Evolutionary conservation across 805 yeast genomes (phyloP), one percentile per base, ranked within the genome.

Genomic region (Sugiyamaella smithiae): DNA sequence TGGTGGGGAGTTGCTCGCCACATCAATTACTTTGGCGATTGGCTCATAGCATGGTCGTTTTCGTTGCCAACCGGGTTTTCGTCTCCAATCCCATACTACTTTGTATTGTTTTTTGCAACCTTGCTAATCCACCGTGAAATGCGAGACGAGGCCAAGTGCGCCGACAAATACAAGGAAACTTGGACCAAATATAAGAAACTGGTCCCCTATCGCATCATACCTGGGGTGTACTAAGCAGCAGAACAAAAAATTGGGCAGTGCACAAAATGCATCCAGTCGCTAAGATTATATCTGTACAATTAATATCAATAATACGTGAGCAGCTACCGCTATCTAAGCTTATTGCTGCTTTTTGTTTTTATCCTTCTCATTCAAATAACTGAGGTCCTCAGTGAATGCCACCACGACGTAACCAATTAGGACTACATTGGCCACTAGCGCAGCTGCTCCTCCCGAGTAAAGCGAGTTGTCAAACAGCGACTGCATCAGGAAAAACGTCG

Each of bases 1-100:
- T 93, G 98, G 99, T 93, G 99, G 99, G 85, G 85, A 1, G 66
- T 74, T 16, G 82, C 96, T 5, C 96, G 95, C 57, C 99, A 93
- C 66, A 88, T 88, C 63, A 93, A 93, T 64, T 93, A 93, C 67
- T 76, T 90, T 50, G 99, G 99, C 37, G 99, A 93, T 70, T 88
- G 97, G 90, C 64, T 93, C 36, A 82, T 89, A 61, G 88, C 97
- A 0, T 74, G 86, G 72, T 81, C 95, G 40, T 91, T 96, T 96
- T 88, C 97, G 66, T 72, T 93, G 54, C 84, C 96, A 7, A 88
- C 97, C 1, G 96, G 96, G 8, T 78, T 82, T 57, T 73, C 72
- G 51, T 84, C 96, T 0, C 84, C 88, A 3, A 71, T 91, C 60
- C 88, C 98, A 0, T 93, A 91, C 63, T 93, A 86, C 68, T 93